These are phyloP conservation scores for Podospora pseudoanserina DNA, from an alignment of 495 filamentous ascomycete genomes.

Conservation along the genomic window DNA sequence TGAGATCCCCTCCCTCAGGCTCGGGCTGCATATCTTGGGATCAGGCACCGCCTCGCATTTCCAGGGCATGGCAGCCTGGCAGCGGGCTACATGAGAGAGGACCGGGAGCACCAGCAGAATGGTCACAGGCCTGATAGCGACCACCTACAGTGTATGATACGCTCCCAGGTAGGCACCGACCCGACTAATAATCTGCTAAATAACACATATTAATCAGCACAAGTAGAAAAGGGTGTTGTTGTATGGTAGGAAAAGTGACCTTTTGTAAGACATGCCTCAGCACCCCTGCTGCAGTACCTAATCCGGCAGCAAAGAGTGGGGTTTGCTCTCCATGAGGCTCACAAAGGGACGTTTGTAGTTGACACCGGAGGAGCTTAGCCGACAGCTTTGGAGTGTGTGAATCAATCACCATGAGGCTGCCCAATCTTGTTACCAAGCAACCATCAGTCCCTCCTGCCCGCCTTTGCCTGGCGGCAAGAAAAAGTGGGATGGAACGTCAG, in stretches of 20 bases:
- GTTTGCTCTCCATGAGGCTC: neutral
- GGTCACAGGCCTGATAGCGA: neutral
- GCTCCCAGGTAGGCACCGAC: neutral
- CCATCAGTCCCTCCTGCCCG: neutral
- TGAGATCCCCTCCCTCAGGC: neutral
- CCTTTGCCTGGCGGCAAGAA: neutral
- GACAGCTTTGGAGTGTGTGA: neutral
- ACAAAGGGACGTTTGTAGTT: neutral
- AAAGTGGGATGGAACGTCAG: neutral
- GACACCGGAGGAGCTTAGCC: neutral
- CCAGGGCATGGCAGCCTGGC: neutral
- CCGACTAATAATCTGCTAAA: neutral
- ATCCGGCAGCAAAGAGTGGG: neutral
- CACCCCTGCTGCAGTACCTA: neutral
- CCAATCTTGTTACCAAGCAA: neutral
- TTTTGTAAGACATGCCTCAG: neutral
- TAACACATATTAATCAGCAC: neutral
- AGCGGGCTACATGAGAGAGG: too few species aligned
- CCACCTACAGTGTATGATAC: neutral
- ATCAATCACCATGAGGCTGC: neutral
- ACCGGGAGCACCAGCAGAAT: neutral
- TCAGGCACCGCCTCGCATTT: conserved; percentile 1
- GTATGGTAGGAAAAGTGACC: neutral
- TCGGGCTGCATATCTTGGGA: neutral
- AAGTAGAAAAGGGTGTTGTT: neutral